These are phyloP conservation scores for Silene uniflora DNA, from an alignment of 148 eudicot genomes.

Conservation along the genomic window DNA sequence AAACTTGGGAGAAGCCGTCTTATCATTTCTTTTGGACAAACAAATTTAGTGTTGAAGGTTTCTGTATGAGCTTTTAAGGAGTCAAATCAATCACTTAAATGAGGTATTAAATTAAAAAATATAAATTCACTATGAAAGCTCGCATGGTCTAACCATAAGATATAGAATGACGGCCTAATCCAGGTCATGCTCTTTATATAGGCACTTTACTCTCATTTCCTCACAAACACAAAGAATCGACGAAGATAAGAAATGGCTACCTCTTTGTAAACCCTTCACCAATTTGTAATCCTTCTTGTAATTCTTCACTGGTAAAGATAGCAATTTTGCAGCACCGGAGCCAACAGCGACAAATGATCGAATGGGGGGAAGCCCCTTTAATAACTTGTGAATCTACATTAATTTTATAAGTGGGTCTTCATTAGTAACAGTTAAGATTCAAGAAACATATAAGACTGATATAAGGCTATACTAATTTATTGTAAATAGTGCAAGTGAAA, in stretches of 20 bases:
- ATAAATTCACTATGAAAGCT: no score
- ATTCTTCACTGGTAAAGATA: conserved; percentile 75
- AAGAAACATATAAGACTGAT: background rate
- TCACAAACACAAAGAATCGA: no score
- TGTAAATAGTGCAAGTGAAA: conserved; percentile 20
- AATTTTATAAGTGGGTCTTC: conserved; percentile 3
- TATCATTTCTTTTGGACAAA: no score
- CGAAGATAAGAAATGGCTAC: conserved; percentile 33
- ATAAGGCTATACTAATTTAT: conserved; percentile 11
- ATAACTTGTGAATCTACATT: conserved; percentile 66
- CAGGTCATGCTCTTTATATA: no score
- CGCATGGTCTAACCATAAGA: no score
- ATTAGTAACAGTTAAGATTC: conserved; percentile 10
- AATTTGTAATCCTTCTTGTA: conserved; percentile 75
- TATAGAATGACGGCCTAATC: no score
- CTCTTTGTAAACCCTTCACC: conserved; percentile 96
- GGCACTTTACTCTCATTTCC: no score
- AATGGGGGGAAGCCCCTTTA: conserved; percentile 81
- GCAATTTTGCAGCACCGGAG: conserved; percentile 86
- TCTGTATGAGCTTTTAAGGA: no score
- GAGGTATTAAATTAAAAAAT: no score
- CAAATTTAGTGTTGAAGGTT: no score
- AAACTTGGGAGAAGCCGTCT: no score
- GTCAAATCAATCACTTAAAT: no score
- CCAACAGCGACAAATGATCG: conserved; percentile 85